A percentile compares a stretch with the other conserved stretches of the same genome.
These are phyloP conservation scores for Eimeria tenella DNA, from an alignment of 169 alveolate species.

Conservation along the genomic window DNA sequence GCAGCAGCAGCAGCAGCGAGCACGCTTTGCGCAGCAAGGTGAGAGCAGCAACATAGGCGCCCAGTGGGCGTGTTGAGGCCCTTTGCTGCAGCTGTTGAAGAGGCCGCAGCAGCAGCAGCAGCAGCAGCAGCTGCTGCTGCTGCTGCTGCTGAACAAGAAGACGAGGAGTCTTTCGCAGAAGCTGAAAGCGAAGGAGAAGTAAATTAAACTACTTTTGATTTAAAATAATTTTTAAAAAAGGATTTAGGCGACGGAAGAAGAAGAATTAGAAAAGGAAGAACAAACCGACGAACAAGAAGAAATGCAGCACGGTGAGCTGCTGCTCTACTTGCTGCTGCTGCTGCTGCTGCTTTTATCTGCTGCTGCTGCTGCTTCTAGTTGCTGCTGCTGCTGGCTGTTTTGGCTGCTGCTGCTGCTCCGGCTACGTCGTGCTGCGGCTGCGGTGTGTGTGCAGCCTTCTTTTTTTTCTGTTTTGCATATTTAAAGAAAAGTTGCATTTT, in stretches of 20 bases:
- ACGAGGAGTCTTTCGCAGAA: slow-evolving; percentile 5
- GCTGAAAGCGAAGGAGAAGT: slow-evolving; percentile 20
- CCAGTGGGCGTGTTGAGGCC: not conserved
- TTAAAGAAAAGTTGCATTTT: not conserved
- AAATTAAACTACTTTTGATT: not conserved
- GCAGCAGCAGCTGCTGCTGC: not conserved
- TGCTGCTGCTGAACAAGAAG: slow-evolving; percentile 13
- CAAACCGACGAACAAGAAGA: slow-evolving; percentile 22
- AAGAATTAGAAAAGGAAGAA: slow-evolving; percentile 48
- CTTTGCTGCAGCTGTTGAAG: no score
- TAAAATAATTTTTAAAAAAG: not conserved
- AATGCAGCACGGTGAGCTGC: slow-evolving; percentile 34
- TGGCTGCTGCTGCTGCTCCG: not conserved
- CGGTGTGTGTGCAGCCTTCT: not conserved
- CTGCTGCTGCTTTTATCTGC: no score
- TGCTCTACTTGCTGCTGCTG: not conserved
- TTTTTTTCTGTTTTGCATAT: not conserved
- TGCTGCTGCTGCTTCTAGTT: not conserved
- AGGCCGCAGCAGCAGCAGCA: not conserved
- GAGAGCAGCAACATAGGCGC: not conserved
- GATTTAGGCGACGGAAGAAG: slow-evolving; percentile 23
- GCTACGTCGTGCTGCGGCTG: not conserved
- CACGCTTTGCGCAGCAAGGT: slow-evolving; percentile 32
- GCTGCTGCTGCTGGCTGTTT: no score
- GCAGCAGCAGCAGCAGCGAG: not conserved